These are phyloP conservation scores for Lasiodiplodia gonubiensis DNA, from an alignment of 2,329 filamentous ascomycete species.

Conservation along the genomic window DNA sequence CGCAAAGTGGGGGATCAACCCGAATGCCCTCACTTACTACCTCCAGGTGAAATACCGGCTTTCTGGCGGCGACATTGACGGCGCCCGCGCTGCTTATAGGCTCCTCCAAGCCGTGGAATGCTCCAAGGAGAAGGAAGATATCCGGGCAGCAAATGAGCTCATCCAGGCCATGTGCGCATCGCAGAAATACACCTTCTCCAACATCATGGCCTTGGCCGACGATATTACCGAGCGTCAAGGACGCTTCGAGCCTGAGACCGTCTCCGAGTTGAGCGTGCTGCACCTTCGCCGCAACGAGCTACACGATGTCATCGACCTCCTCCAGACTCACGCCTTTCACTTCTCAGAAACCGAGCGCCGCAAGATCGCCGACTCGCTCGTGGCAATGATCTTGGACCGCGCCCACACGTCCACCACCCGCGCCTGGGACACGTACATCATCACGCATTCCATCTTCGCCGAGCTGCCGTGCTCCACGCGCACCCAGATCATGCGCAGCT, in stretches of 20 bases:
- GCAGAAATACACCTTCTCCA: constrained; percentile 68
- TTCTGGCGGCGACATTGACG: constrained; percentile 73
- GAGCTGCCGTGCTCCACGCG: constrained; percentile 70
- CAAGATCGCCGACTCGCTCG: constrained; percentile 68
- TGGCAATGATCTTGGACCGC: constrained; percentile 70
- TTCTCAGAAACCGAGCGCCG: constrained; percentile 73
- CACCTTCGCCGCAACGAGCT: constrained; percentile 79
- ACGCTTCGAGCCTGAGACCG: constrained; percentile 74
- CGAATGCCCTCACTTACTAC: constrained; percentile 73
- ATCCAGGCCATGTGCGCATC: constrained; percentile 70
- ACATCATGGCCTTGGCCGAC: constrained; percentile 74
- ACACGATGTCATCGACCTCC: constrained; percentile 79
- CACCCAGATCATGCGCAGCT: constrained; percentile 76
- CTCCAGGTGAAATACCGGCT: constrained; percentile 79
- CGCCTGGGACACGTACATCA: constrained; percentile 65
- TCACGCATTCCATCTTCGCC: constrained; percentile 63
- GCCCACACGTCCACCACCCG: constrained; percentile 68
- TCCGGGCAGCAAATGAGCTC: constrained; percentile 71
- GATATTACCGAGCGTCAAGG: constrained; percentile 73
- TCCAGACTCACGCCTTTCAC: constrained; percentile 75
- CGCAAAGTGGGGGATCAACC: constrained; percentile 66
- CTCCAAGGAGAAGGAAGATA: constrained; percentile 57
- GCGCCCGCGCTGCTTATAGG: constrained; percentile 70
- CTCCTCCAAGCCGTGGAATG: constrained; percentile 64
- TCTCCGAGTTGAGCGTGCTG: constrained; percentile 72